These are phyloP conservation scores for Chlamydomonas reinhardtii DNA, from an alignment of 163 green algal species.

Conservation along the genomic window DNA sequence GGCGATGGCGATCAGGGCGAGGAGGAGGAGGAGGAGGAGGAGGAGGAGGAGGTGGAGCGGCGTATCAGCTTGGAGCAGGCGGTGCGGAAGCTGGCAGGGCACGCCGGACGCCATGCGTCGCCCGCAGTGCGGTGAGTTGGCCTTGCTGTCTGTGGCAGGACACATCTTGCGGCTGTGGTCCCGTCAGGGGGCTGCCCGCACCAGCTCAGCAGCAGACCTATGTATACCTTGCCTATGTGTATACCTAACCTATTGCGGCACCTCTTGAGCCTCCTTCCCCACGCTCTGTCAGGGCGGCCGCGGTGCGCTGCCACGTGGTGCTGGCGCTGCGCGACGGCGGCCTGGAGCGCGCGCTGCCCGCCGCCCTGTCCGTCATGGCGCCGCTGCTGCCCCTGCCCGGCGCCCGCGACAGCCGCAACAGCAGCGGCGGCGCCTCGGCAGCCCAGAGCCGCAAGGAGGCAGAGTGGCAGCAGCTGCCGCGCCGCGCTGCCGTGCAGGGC, in stretches of 20 bases:
- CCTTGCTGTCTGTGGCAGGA: no score
- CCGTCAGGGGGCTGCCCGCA: no score
- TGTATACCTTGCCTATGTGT: no score
- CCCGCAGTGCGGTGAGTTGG: conserved; percentile 8
- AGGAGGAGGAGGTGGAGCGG: no score
- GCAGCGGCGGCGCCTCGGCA: neutral
- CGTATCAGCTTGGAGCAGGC: neutral
- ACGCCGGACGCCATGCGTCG: neutral
- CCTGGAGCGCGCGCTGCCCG: neutral
- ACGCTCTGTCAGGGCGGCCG: neutral
- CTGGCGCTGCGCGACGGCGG: conserved; percentile 33
- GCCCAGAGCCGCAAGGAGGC: no score
- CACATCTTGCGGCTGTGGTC: no score
- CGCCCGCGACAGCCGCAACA: no score
- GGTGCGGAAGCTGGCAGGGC: conserved; percentile 5
- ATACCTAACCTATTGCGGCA: no score
- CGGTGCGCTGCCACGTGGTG: conserved; percentile 13
- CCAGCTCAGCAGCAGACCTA: no score
- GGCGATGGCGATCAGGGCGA: no score
- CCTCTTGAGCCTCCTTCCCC: neutral
- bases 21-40: no score
- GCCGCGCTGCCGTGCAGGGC: conserved; percentile 19
- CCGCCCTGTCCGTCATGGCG: neutral
- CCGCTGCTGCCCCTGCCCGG: neutral
- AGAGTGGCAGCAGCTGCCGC: conserved; percentile 12